These are phyloP conservation scores for Aspergillus persii DNA, from an alignment of 2,329 filamentous ascomycete genomes.

Conservation along the genomic window DNA sequence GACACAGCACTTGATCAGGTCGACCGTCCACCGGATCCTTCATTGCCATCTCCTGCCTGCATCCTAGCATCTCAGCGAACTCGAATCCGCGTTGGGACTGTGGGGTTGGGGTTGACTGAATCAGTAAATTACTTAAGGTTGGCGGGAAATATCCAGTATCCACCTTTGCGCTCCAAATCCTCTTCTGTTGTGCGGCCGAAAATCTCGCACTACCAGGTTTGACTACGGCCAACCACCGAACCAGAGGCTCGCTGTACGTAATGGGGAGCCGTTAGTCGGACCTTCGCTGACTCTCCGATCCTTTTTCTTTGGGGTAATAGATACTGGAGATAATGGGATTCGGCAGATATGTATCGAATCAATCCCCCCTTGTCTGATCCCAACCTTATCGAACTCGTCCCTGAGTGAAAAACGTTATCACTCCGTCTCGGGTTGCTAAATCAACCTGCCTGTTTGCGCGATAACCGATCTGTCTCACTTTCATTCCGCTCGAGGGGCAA, in stretches of 20 bases:
- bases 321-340: not conserved
- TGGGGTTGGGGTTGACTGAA: not conserved
- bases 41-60: too few relatives aligned
- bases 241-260: not conserved
- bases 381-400: not conserved
- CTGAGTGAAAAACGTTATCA: not conserved
- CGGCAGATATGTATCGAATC: not conserved
- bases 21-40: too few relatives aligned
- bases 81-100: not conserved
- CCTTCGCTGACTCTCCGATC: not conserved
- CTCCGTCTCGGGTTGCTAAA: not conserved
- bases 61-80: too few relatives aligned
- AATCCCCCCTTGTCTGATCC: not conserved
- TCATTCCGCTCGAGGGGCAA: not conserved
- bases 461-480: not conserved
- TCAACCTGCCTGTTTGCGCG: not conserved
- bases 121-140: not conserved
- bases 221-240: not conserved
- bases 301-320: not conserved
- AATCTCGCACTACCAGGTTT: not conserved
- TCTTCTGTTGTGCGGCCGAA: not conserved
- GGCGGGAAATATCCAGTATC: not conserved
- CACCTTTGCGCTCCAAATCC: not conserved
- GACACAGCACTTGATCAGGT: too few relatives aligned
- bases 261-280: not conserved